Conservation (phyloP, 768 basidiomycete species). For the Myochromella boudieri region DNA sequence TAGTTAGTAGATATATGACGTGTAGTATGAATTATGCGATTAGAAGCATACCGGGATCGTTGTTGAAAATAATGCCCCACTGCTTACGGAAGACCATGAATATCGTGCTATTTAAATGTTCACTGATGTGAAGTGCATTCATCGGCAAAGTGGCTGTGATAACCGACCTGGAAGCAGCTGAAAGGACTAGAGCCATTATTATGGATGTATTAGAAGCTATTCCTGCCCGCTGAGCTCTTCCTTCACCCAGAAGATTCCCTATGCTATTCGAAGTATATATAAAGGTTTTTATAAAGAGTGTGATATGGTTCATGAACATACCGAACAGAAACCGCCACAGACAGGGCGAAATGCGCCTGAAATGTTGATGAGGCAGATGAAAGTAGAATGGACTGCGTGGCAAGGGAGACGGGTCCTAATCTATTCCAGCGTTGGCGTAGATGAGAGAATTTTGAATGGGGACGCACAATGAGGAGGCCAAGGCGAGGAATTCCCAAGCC, state of each 20-base stretch:
- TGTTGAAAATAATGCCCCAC: slow-evolving; percentile 76
- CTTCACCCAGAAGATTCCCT: slow-evolving; percentile 13
- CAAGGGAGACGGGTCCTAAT: slow-evolving; percentile 76
- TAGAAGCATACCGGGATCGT: slow-evolving; percentile 47
- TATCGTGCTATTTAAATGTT: background rate
- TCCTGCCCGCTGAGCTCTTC: slow-evolving; percentile 8
- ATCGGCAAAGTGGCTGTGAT: background rate
- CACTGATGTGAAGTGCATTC: background rate
- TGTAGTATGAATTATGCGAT: background rate
- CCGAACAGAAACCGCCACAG: too few relatives aligned
- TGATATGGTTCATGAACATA: too few relatives aligned
- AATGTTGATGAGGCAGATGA: too few relatives aligned
- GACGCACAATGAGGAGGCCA: slow-evolving; percentile 48
- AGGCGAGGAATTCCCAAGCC: slow-evolving; percentile 86
- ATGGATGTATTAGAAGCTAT: slow-evolving; percentile 51
- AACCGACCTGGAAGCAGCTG: slow-evolving; percentile 56
- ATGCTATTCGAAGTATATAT: slow-evolving; percentile 8
- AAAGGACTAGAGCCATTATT: slow-evolving; percentile 60
- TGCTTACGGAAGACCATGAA: slow-evolving; percentile 51
- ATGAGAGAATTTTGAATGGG: background rate
- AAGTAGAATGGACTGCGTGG: slow-evolving; percentile 83
- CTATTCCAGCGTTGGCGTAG: slow-evolving; percentile 29
- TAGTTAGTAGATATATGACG: background rate
- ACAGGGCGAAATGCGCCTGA: too few relatives aligned
- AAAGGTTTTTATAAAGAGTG: background rate